Conservation (phyloP, 768 basidiomycete genomes). For the Trametes punicea region DNA sequence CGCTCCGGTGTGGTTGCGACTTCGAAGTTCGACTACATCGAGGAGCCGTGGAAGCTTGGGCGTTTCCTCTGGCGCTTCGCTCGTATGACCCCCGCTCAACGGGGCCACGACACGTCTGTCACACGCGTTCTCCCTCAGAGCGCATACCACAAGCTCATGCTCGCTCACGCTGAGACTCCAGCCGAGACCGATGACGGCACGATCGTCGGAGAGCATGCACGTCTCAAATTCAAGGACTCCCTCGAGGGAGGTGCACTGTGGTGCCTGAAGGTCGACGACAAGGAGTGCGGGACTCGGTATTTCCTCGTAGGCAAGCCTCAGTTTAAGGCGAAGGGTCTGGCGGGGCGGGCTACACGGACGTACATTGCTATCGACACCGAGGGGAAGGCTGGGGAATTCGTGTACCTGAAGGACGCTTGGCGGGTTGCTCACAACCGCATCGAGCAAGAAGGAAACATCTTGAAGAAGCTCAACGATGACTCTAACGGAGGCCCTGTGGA, state of each 20-base stretch:
- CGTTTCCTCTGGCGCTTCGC: conserved; percentile 4
- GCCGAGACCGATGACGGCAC: not conserved
- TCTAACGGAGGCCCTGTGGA: not conserved
- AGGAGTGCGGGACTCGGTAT: not conserved
- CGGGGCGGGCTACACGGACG: conserved; percentile 1
- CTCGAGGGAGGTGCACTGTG: not conserved
- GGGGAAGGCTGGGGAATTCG: not conserved
- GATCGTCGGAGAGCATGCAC: not conserved
- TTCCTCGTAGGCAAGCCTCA: conserved; percentile 3
- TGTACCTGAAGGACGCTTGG: conserved; percentile 4
- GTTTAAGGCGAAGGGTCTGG: not conserved
- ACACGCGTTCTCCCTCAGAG: not conserved
- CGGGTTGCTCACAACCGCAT: not conserved
- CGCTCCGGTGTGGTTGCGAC: not conserved
- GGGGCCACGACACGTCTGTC: conserved; percentile 1
- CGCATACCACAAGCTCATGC: not conserved
- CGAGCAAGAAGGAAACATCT: not conserved
- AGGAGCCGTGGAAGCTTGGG: not conserved
- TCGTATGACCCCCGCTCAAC: not conserved
- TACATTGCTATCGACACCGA: not conserved
- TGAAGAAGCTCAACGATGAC: not conserved
- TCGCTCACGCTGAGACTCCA: not conserved
- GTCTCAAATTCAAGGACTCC: not conserved
- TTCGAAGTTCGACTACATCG: conserved; percentile 2
- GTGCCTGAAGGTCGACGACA: not conserved